phyloP scores from a whole-genome alignment of 768 basidiomycete genomes.

The Crucibulum laeve region DNA sequence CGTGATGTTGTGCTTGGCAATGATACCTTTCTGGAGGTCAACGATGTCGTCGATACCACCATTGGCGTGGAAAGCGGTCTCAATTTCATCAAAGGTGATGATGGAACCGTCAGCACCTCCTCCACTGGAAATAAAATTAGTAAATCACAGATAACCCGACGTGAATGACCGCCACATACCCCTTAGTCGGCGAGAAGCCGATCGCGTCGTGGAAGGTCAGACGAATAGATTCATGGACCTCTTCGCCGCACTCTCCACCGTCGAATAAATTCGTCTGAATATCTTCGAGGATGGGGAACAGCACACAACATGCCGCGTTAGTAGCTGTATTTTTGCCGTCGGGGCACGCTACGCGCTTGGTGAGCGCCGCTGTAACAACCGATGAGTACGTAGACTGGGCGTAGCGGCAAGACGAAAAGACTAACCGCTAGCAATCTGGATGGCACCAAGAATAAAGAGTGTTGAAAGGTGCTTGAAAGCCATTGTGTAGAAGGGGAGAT shows the following conservation, averaged over 20 bases:
- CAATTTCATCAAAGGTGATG: conserved; percentile 25
- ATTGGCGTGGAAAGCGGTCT: conserved; percentile 28
- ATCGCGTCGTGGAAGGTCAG: conserved; percentile 39
- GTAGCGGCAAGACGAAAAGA: no score
- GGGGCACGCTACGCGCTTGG: conserved; percentile 19
- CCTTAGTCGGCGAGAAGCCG: conserved; percentile 28
- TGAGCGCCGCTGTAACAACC: neutral
- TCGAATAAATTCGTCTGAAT: conserved; percentile 20
- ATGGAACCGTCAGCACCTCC: conserved; percentile 23
- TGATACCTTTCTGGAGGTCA: conserved; percentile 19
- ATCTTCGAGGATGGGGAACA: conserved; percentile 19
- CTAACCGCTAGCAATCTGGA: no score
- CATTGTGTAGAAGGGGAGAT: no score
- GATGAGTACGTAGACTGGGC: no score
- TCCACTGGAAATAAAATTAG: neutral
- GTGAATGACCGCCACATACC: conserved; percentile 14
- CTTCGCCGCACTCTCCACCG: conserved; percentile 23
- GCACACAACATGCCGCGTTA: conserved; percentile 22
- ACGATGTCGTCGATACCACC: conserved; percentile 27
- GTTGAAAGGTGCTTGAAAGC: no score
- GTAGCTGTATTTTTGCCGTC: conserved; percentile 21
- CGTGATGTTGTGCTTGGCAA: conserved; percentile 18
- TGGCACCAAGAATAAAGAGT: no score
- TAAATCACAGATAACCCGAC: neutral
- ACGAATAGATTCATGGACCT: conserved; percentile 13